phyloP scores from a whole-genome alignment of 257 asterid species.

The Jacaranda copaia region DNA sequence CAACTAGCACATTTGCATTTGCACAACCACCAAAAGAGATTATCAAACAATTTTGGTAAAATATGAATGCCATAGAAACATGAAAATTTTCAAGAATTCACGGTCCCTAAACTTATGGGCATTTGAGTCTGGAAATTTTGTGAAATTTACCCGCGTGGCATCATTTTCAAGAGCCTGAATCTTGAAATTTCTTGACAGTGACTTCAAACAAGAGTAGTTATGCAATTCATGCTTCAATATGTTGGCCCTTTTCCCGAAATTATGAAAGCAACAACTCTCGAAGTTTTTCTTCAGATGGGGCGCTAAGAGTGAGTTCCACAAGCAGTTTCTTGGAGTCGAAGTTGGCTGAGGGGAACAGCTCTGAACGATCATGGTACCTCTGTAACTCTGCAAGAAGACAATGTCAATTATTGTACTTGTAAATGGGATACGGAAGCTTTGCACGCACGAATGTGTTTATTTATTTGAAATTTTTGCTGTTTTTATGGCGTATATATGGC shows the following conservation, averaged over 20 bases:
- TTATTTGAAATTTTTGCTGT: neutral
- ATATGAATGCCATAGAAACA: conserved; percentile 14
- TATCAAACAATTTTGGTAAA: neutral
- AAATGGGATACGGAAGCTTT: neutral
- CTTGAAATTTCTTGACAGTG: conserved; percentile 39
- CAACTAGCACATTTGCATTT: neutral
- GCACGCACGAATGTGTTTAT: neutral
- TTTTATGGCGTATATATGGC: neutral
- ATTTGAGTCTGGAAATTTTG: conserved; percentile 25
- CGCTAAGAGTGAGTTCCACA: conserved; percentile 30
- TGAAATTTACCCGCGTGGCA: conserved; percentile 35
- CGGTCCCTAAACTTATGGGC: neutral
- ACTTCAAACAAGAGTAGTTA: conserved; percentile 9
- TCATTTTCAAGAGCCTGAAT: conserved; percentile 41
- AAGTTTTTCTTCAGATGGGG: conserved; percentile 24
- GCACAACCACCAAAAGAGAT: conserved; percentile 14
- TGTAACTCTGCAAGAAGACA: conserved; percentile 23
- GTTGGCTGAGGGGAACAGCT: conserved; percentile 24
- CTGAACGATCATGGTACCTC: conserved; percentile 43
- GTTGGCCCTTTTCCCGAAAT: conserved; percentile 35
- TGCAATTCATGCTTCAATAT: conserved; percentile 32
- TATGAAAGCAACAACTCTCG: conserved; percentile 2
- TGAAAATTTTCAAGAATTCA: conserved; percentile 20
- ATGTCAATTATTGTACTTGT: neutral
- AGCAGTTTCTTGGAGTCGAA: conserved; percentile 34